Base-by-base conservation (phyloP, 768 basidiomycete species). In the Suillus ampliporus region DNA sequence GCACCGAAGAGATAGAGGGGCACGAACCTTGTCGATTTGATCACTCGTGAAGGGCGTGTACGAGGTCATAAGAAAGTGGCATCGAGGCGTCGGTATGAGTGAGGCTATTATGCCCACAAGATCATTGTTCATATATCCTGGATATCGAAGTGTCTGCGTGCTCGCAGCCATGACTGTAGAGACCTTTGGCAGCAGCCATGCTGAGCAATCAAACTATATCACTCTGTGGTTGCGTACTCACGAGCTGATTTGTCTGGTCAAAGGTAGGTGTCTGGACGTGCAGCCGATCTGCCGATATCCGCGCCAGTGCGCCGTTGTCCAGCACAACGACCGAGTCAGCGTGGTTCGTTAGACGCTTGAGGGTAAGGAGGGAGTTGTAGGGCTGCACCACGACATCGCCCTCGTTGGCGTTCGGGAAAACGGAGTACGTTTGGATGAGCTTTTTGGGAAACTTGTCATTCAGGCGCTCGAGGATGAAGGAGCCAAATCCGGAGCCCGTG, bases 391-490 rank as follows among this genome's bases (percentile, higher is more conserved):
- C 96, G 61, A 99, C 96, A 68, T 99, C 97, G 40, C 92, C 89
- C 68, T 97, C 95, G 66, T 92, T 87, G 13, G 90, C 87, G 68
- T 97, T 95, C 2, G 97, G 97, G 68, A 99, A 99, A 61, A 99
- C 97, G 48, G 96, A 98, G 76, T 99, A 99, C 6, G 97, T 99
- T 73, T 99, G 97, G 50, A 99, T 96, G 61, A 99, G 86, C 76
- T 99, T 99, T 81, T 99, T 99, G 0, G 97, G 97, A 73, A 98
- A 99, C 71, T 91, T 92, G 79, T 99, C 97, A 77, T 96, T 97
- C 47, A 99, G 80, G 31, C 97, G 88, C 78, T 99, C 97, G 59
- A 99, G 88, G 19, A 99, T 81, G 79, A 94, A 99, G n/a, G 97
- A 99, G 38, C 97, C 97, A 5, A 99, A 87, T 1, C 97, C 97